Base-by-base conservation (phyloP, 768 basidiomycete species). In the Boletus tylopilopsis region DNA sequence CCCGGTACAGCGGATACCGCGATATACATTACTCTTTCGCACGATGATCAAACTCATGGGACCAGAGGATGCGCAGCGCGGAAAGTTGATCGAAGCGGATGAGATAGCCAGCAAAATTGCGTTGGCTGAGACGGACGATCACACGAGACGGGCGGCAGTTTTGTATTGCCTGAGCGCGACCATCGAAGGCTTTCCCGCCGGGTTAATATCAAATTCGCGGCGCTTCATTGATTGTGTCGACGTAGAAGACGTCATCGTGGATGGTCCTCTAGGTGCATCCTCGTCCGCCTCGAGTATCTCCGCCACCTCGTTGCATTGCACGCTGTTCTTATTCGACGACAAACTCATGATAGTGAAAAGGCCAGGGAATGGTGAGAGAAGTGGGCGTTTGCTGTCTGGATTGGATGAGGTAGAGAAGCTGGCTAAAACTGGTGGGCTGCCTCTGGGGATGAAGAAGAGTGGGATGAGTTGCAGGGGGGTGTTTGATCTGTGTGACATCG, bases 301-400 rank as follows among this genome's bases (percentile, higher is more conserved):
- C 2, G 60, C 69, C 1, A 76, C 71, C 2, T 73, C 78, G 1
- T 76, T 95, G 16, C 87, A 91, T 61, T 94, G 89, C 67, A 90
- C 89, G 3, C 71, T 99, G 24, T 89, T 98, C 66, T 75, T 99
- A 39, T 98, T 99, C 64, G 89, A 94, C 54, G 95, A 99, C 70
- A 91, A 91, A 61, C 73, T 99, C 19, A 77, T 98, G 64, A 82
- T 99, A 52, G 88, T 85, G 40, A 97, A 97, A 71, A 79, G 96
- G 23, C 89, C 79, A 36, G 82, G 72, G 27, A 87, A 76, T 61
- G 85, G 81, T 35, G 90, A 87, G 66, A 93, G 80, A 69, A 77
- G 79, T 36, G 92, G 87, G 4, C 79, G 81, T 40, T 66, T 76
- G 10, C 66, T 93, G 41, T 75, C 87, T 5, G 91, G 93, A 1